A percentile compares a stretch with the other conserved stretches of the same genome.
These are phyloP conservation scores for Geotrichum candidum DNA, from an alignment of 1,139 yeast genomes.

Conservation along the genomic window DNA sequence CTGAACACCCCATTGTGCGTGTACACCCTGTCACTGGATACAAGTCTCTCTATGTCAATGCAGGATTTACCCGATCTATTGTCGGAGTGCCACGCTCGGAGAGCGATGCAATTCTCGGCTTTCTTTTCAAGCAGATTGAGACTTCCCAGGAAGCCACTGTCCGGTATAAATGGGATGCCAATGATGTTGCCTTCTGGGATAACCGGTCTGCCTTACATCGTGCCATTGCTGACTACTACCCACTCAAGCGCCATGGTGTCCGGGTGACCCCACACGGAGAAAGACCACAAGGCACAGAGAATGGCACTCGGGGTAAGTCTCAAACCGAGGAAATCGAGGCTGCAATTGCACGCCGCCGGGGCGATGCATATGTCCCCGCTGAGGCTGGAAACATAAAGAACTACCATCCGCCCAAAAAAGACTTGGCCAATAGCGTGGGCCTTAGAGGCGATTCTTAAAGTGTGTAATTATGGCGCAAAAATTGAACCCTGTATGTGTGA, in stretches of 20 bases:
- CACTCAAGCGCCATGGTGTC: slow-evolving; percentile 47
- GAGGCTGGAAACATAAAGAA: too few relatives aligned
- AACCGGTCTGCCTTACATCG: slow-evolving; percentile 33
- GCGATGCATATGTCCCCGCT: too few relatives aligned
- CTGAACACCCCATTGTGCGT: slow-evolving; percentile 42
- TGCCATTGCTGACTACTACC: slow-evolving; percentile 21
- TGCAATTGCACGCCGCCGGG: too few relatives aligned
- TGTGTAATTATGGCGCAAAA: too few relatives aligned
- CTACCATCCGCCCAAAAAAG: too few relatives aligned
- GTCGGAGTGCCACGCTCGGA: slow-evolving; percentile 39
- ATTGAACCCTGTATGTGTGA: too few relatives aligned
- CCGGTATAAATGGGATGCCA: slow-evolving; percentile 51
- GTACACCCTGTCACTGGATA: slow-evolving; percentile 48
- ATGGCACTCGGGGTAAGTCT: too few relatives aligned
- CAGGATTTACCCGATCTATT: slow-evolving; percentile 39
- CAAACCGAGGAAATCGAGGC: too few relatives aligned
- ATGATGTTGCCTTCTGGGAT: slow-evolving; percentile 47
- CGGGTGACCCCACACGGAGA: slow-evolving; percentile 43
- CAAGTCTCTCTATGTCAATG: slow-evolving; percentile 41
- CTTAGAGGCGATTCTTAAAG: too few relatives aligned
- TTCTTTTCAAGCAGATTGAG: slow-evolving; percentile 41
- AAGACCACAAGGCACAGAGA: too few relatives aligned
- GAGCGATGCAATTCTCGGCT: slow-evolving; percentile 36
- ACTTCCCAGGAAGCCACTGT: slow-evolving; percentile 36
- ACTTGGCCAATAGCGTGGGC: too few relatives aligned